Conservation (phyloP, 441 rosid species). For the Capsella rubella region DNA sequence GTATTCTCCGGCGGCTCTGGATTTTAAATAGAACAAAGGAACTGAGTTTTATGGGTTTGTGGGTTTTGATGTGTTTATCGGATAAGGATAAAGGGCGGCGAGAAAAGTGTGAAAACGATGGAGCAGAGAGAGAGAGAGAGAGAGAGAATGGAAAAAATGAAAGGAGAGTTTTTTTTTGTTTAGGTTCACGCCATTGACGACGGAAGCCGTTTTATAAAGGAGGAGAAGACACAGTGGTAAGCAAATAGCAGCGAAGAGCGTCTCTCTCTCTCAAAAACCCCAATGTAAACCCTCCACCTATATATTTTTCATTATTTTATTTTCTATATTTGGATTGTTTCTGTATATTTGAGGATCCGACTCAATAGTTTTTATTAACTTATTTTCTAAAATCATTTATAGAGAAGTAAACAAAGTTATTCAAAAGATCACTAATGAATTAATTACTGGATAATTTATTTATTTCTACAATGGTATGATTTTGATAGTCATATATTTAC, state of each 20-base stretch:
- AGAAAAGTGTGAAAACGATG: constrained; percentile 38
- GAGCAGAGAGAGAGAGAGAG: constrained; percentile 13
- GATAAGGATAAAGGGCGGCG: constrained; percentile 41
- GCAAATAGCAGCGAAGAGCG: background rate
- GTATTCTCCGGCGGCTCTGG: background rate
- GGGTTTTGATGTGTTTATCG: constrained; percentile 25
- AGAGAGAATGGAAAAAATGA: background rate
- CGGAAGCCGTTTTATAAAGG: constrained; percentile 47
- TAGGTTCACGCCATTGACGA: constrained; percentile 45
- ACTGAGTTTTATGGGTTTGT: background rate
- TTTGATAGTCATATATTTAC: too few species aligned
- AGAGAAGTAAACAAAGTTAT: too few species aligned
- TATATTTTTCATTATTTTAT: background rate
- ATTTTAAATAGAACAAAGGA: background rate
- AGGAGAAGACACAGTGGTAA: background rate
- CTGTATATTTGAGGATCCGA: constrained; percentile 10
- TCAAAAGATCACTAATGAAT: too few species aligned
- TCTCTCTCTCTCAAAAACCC: constrained; percentile 30
- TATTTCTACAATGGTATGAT: too few species aligned
- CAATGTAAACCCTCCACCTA: constrained; percentile 45
- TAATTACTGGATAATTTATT: too few species aligned
- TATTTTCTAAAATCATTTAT: too few species aligned
- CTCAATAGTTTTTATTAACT: too few species aligned
- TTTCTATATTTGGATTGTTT: background rate
- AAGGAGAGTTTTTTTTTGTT: too few species aligned